These are phyloP conservation scores for Turnera subulata DNA, from an alignment of 345 rosid species.

Conservation along the genomic window DNA sequence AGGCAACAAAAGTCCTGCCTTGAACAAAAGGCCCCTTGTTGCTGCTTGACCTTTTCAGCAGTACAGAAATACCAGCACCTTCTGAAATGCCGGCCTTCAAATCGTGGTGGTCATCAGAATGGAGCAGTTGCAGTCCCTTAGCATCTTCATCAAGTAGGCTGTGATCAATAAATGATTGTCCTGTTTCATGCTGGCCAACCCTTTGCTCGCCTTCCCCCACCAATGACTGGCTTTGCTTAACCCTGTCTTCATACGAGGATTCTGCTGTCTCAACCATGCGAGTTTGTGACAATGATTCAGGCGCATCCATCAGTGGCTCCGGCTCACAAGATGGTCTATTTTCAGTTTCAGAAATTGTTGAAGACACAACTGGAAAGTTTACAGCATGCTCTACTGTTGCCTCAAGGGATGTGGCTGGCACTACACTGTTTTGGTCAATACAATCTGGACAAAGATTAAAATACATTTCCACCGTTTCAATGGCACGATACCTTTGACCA, in stretches of 20 bases:
- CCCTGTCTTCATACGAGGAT: conserved; percentile 31
- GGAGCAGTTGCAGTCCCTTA: conserved; percentile 32
- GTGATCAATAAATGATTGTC: conserved; percentile 33
- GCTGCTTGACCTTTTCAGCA: conserved; percentile 79
- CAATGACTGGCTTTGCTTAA: conserved; percentile 25
- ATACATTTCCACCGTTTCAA: conserved; percentile 38
- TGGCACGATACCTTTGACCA: conserved; percentile 44
- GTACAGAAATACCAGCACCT: conserved; percentile 59
- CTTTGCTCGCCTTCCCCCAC: conserved; percentile 40
- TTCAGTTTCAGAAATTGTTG: conserved; percentile 27
- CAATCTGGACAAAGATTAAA: conserved; percentile 66
- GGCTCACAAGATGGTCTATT: conserved; percentile 26
- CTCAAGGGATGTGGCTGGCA: conserved; percentile 26
- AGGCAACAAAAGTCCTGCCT: conserved; percentile 59
- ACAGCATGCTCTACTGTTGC: conserved; percentile 25
- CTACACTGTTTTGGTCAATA: conserved; percentile 39
- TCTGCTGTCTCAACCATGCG: conserved; percentile 26
- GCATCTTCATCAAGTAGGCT: conserved; percentile 26
- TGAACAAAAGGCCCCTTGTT: conserved; percentile 61
- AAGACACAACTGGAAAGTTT: conserved; percentile 21
- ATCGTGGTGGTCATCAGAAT: conserved; percentile 24
- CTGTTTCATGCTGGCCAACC: conserved; percentile 33
- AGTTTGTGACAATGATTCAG: conserved; percentile 29
- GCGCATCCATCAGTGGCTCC: conserved; percentile 16
- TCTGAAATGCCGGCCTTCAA: conserved; percentile 38